A percentile compares a stretch with the other conserved stretches of the same genome.
phyloP scores from a whole-genome alignment of 2,329 filamentous ascomycete genomes.

The Ascochyta pisi region DNA sequence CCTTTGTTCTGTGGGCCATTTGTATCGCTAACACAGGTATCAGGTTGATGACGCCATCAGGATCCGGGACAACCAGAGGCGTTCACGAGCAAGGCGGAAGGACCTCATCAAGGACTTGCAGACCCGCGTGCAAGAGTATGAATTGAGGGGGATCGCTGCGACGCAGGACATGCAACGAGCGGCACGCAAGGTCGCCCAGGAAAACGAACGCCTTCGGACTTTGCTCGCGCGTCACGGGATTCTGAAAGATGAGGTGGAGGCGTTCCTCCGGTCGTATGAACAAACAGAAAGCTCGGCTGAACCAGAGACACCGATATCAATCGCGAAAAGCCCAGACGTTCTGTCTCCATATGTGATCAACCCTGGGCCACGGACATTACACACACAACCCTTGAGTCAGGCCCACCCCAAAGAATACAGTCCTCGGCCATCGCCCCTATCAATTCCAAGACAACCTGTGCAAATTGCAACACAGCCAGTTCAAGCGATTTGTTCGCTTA shows the following conservation, averaged over 20 bases:
- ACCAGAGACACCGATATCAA: background rate
- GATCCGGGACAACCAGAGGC: slow-evolving; percentile 76
- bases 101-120: slow-evolving; percentile 74
- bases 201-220: slow-evolving; percentile 68
- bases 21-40: slow-evolving; percentile 1
- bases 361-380: slow-evolving; percentile 2
- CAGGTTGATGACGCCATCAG: slow-evolving; percentile 47
- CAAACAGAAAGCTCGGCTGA: slow-evolving; percentile 3
- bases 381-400: background rate
- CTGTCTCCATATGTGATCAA: background rate
- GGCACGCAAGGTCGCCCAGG: slow-evolving; percentile 69
- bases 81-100: slow-evolving; percentile 72
- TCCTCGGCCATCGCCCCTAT: background rate
- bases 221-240: slow-evolving; percentile 56
- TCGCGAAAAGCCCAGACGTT: background rate
- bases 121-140: slow-evolving; percentile 65
- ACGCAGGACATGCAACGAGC: slow-evolving; percentile 72
- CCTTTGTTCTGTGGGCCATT: background rate
- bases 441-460: background rate
- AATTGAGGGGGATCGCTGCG: slow-evolving; percentile 68
- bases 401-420: background rate
- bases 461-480: background rate
- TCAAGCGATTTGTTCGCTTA: background rate
- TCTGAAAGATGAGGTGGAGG: slow-evolving; percentile 27
- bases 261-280: slow-evolving; percentile 26